phyloP scores from a whole-genome alignment of 371 early-diverging fungal species.

The Mucor indicus region DNA sequence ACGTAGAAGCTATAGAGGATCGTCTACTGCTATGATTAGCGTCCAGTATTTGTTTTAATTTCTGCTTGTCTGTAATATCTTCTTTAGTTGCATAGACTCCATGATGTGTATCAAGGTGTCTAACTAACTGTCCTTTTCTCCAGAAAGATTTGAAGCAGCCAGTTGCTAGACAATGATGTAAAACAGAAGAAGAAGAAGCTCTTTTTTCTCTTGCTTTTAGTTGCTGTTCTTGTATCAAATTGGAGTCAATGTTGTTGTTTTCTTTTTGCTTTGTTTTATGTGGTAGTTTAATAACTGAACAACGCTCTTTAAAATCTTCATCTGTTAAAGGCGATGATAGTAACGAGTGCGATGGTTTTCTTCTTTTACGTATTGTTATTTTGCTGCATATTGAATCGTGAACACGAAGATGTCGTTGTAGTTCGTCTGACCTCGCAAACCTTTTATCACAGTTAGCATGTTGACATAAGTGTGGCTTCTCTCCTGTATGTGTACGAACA shows the following conservation, averaged over 20 bases:
- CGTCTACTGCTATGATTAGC: too few relatives aligned
- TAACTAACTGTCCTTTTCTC: constrained; percentile 42
- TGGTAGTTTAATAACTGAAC: constrained; percentile 36
- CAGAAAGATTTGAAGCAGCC: constrained; percentile 46
- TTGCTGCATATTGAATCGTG: constrained; percentile 43
- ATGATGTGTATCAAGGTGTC: constrained; percentile 34
- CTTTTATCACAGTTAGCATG: constrained; percentile 72
- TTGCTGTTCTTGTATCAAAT: constrained; percentile 1
- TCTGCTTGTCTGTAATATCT: constrained; percentile 8
- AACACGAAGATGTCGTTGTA: constrained; percentile 72
- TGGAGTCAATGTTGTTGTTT: neutral
- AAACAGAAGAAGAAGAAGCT: constrained; percentile 19
- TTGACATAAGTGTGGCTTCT: constrained; percentile 80
- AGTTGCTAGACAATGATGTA: constrained; percentile 39
- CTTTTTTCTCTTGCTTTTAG: constrained; percentile 20
- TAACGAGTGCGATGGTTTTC: constrained; percentile 16
- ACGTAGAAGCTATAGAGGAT: too few relatives aligned
- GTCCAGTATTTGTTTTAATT: constrained; percentile 2
- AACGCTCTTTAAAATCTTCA: constrained; percentile 35
- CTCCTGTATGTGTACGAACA: constrained; percentile 87
- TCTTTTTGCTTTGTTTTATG: neutral
- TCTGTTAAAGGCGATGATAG: constrained; percentile 29
- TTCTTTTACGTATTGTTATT: constrained; percentile 11
- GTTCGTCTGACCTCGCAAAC: constrained; percentile 86
- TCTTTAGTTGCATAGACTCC: constrained; percentile 7